These are phyloP conservation scores for Picochlorum sp. DNA, from an alignment of 139 green algal species.

Conservation along the genomic window DNA sequence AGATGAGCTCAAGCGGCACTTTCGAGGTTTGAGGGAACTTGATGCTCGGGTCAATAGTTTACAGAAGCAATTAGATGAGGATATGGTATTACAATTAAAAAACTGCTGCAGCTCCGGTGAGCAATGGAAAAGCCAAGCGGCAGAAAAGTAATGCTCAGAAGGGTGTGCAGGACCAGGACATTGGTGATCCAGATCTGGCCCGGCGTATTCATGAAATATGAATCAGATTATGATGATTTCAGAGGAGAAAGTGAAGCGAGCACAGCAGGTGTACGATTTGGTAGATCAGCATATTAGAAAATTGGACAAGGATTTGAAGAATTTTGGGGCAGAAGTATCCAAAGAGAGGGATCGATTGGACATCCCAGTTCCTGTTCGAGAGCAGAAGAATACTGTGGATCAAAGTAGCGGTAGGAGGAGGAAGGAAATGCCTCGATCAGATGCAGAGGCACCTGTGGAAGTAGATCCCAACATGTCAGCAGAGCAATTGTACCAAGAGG, in stretches of 20 bases:
- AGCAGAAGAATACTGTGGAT: not conserved
- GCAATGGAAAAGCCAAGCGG: constrained; percentile 19
- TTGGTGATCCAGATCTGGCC: not conserved
- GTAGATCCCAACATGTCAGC: not conserved
- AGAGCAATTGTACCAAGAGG: constrained; percentile 26
- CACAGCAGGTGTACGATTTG: constrained; percentile 71
- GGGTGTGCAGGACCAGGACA: not conserved
- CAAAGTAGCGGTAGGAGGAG: not conserved
- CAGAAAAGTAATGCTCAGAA: not conserved
- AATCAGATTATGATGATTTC: constrained; percentile 37
- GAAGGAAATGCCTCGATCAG: not conserved
- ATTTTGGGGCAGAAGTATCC: constrained; percentile 53
- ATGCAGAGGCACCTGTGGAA: not conserved
- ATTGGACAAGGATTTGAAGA: constrained; percentile 55
- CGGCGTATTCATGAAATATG: constrained; percentile 27
- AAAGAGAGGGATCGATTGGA: constrained; percentile 44
- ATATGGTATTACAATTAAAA: constrained; percentile 28
- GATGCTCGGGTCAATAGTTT: constrained; percentile 39
- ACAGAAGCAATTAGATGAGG: constrained; percentile 37
- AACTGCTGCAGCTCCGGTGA: constrained; percentile 8
- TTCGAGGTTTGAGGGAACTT: constrained; percentile 54
- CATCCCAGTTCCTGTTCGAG: constrained; percentile 12
- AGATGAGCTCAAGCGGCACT: constrained; percentile 44
- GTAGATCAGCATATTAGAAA: constrained; percentile 69
- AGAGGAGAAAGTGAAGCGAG: constrained; percentile 49